Evolutionary conservation across 1,284 basidiomycete species (phyloP).

Genomic region (Mixia osmundae): DNA sequence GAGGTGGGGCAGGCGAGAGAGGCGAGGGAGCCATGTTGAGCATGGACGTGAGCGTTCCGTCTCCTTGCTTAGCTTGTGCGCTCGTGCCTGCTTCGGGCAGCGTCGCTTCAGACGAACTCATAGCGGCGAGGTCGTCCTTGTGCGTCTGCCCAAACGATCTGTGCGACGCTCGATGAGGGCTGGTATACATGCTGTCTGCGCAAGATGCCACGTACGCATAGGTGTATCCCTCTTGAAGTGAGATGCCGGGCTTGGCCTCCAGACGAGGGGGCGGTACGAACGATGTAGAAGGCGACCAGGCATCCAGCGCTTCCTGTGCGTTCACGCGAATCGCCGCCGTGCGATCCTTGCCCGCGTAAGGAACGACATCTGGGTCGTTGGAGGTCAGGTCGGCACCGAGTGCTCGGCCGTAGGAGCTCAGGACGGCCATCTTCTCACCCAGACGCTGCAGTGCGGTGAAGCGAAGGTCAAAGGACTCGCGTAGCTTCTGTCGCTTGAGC

Average conservation of each 20-base stretch:
- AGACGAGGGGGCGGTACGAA: not conserved
- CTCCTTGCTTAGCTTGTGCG: too few relatives aligned
- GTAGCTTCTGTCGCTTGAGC: constrained; percentile 16
- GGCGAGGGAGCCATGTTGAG: too few relatives aligned
- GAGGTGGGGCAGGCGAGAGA: not conserved
- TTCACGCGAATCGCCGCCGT: not conserved
- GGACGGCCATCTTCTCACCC: constrained; percentile 10
- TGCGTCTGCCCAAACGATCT: constrained; percentile 2
- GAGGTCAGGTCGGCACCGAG: not conserved
- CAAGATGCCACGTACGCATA: too few relatives aligned
- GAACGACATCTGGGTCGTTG: not conserved
- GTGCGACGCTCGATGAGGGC: not conserved
- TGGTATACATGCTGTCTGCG: too few relatives aligned
- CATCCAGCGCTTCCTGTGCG: not conserved
- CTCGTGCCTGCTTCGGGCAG: too few relatives aligned
- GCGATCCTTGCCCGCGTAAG: constrained; percentile 1
- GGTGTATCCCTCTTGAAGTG: not conserved
- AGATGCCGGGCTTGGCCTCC: not conserved
- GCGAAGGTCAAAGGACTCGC: constrained; percentile 13
- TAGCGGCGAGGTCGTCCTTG: not conserved
- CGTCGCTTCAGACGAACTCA: too few relatives aligned
- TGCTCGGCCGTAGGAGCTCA: not conserved
- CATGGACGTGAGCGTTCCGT: too few relatives aligned
- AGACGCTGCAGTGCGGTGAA: constrained; percentile 15
- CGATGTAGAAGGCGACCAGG: not conserved